Conservation (phyloP, 2,329 filamentous ascomycete genomes). For the Fragosphaeria purpurea region DNA sequence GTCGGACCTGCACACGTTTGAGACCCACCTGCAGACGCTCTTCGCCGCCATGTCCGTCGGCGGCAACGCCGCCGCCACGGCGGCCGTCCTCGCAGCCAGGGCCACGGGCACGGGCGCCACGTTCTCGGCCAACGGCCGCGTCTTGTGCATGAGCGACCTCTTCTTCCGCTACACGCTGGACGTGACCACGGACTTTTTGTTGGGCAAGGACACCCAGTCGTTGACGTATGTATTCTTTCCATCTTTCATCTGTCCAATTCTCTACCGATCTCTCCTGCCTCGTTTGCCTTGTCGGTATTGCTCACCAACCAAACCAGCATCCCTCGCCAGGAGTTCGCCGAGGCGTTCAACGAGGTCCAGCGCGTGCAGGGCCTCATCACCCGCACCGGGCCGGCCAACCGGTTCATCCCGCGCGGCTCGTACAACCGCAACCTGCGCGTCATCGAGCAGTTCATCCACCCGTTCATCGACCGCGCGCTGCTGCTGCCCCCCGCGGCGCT, state of each 20-base stretch:
- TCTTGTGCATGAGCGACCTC: constrained; percentile 62
- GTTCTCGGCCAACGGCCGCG: constrained; percentile 48
- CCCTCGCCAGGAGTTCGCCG: constrained; percentile 59
- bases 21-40: constrained; percentile 66
- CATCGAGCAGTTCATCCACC: constrained; percentile 67
- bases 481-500: constrained; percentile 61
- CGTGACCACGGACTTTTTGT: constrained; percentile 74
- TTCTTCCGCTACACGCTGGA: constrained; percentile 83
- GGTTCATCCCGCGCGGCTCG: constrained; percentile 50
- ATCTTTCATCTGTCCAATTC: not conserved
- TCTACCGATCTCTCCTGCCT: not conserved
- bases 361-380: constrained; percentile 58
- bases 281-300: not conserved
- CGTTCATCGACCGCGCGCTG: constrained; percentile 67
- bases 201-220: constrained; percentile 63
- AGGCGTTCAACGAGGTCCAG: constrained; percentile 73
- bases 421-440: constrained; percentile 56
- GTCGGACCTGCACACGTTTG: constrained; percentile 71
- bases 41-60: constrained; percentile 56
- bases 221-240: constrained; percentile 32
- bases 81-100: constrained; percentile 46
- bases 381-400: constrained; percentile 53
- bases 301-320: constrained; percentile 27
- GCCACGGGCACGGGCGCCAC: constrained; percentile 51
- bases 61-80: constrained; percentile 46